Base-by-base conservation (phyloP, 371 early-diverging fungal species). In the Smittium mucronatum region DNA sequence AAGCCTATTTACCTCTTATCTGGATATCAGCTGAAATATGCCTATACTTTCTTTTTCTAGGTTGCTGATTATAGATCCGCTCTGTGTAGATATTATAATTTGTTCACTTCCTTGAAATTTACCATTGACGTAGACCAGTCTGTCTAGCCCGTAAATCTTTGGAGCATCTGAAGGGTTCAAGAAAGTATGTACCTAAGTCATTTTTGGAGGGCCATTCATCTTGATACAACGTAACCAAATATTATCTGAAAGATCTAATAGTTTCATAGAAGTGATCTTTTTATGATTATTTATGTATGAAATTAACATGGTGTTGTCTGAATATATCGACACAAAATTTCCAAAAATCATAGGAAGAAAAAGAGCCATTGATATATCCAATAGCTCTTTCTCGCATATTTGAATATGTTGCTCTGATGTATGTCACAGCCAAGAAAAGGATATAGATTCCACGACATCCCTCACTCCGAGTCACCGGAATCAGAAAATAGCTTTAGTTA, bases 41-140 rank as follows among this genome's bases (percentile, higher is more conserved):
- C 1, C 32, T n/a, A 33, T 2, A 73, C 32, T 33, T 65, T 1
- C 67, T 33, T 71, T 59, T 30, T 72, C 30, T 60, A 68, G 25
- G 68, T 28, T 1, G 74, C 34, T 1, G 77, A 77, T 60, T 78
- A 81, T n/a, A 72, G 73, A 58, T 81, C 79, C 11, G 78, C 66
- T 11, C 21, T 25, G 34, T 70, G n/a, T 32, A n/a, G 0, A 57
- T 33, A 0, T 31, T 58, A 1, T 30, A 33, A 1, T 31, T 21
- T 33, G 69, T 69, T 35, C 32, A 32, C 11, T 2, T 30, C 5
- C 25, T 59, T 1, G 69, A 59, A 26, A 72, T 72, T 33, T 5
- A 11, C 25, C 57, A 69, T 31, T 68, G 35, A 29, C 25, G 58
- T 47, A 65, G 72, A 1, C 68, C 47, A 47, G 47, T 47, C 21